Conservation (phyloP, 345 rosid genomes). For the Gossypium sturtianum region DNA sequence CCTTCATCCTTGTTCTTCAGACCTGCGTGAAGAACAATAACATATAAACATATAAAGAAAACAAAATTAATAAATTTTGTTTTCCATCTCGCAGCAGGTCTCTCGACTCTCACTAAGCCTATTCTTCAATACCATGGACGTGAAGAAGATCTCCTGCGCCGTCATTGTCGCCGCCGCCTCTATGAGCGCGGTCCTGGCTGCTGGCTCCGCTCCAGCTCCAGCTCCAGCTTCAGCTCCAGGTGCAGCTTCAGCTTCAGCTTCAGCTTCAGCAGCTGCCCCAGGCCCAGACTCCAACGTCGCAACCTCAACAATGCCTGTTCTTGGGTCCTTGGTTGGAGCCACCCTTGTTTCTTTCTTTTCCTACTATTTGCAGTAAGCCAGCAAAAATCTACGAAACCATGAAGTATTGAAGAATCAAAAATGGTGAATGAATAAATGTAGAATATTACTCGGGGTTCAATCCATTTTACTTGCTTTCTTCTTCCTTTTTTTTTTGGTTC, state of each 20-base stretch:
- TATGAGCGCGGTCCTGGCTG: slow-evolving; percentile 50
- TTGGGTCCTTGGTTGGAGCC: slow-evolving; percentile 61
- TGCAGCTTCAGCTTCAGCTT: background rate
- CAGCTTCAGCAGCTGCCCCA: slow-evolving; percentile 26
- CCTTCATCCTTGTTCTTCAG: slow-evolving; percentile 9
- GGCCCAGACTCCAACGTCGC: slow-evolving; percentile 31
- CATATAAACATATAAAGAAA: background rate
- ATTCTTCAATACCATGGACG: slow-evolving; percentile 40
- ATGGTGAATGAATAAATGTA: background rate
- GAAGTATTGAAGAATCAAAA: background rate
- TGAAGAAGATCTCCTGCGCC: slow-evolving; percentile 33
- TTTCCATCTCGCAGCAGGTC: slow-evolving; percentile 1
- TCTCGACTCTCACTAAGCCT: background rate
- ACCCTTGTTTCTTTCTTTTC: slow-evolving; percentile 54
- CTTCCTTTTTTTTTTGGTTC: background rate
- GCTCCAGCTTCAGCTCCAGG: slow-evolving; percentile 2
- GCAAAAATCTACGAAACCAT: background rate
- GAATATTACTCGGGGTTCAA: background rate
- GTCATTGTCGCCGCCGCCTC: slow-evolving; percentile 39
- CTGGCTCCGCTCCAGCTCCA: slow-evolving; percentile 36
- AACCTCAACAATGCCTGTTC: slow-evolving; percentile 38
- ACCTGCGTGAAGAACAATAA: slow-evolving; percentile 18
- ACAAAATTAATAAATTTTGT: slow-evolving; percentile 1
- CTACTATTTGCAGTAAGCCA: slow-evolving; percentile 47
- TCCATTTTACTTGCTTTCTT: background rate